phyloP scores from a whole-genome alignment of 176 grass and related monocot genomes.

The Canna indica region DNA sequence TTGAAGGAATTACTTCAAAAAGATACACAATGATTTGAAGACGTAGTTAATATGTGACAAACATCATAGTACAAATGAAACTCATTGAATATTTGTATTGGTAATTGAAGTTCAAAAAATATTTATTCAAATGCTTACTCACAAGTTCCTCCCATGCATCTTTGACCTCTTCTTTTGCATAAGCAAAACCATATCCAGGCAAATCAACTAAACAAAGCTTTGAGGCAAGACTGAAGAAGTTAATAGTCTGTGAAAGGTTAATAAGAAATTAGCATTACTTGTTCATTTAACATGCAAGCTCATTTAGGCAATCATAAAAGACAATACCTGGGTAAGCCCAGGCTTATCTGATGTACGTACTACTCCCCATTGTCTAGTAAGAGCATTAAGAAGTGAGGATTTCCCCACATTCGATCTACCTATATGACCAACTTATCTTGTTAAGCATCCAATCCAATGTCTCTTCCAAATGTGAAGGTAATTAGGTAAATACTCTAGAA shows the following conservation, averaged over 20 bases:
- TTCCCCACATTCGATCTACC: slow-evolving; percentile 94
- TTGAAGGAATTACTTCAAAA: background rate
- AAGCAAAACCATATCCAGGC: slow-evolving; percentile 98
- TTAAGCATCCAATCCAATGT: background rate
- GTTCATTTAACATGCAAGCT: background rate
- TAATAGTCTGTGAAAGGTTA: slow-evolving; percentile 50
- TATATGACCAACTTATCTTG: slow-evolving; percentile 18
- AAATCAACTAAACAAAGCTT: slow-evolving; percentile 85
- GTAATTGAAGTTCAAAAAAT: slow-evolving; percentile 4
- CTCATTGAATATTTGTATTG: background rate
- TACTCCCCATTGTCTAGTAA: slow-evolving; percentile 96
- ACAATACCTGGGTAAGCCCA: slow-evolving; percentile 85
- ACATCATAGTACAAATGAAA: background rate
- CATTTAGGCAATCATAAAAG: background rate
- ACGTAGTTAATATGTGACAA: background rate
- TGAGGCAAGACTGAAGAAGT: slow-evolving; percentile 83
- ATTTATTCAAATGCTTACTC: slow-evolving; percentile 30
- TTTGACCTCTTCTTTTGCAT: slow-evolving; percentile 97
- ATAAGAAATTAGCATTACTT: background rate
- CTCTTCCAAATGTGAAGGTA: background rate
- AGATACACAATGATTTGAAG: background rate
- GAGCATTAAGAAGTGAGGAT: slow-evolving; percentile 80
- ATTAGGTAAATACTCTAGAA: background rate
- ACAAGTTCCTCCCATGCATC: slow-evolving; percentile 97
- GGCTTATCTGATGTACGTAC: slow-evolving; percentile 93